Conservation (phyloP, 2,329 filamentous ascomycete genomes). For the Exophiala alcalophila region DNA sequence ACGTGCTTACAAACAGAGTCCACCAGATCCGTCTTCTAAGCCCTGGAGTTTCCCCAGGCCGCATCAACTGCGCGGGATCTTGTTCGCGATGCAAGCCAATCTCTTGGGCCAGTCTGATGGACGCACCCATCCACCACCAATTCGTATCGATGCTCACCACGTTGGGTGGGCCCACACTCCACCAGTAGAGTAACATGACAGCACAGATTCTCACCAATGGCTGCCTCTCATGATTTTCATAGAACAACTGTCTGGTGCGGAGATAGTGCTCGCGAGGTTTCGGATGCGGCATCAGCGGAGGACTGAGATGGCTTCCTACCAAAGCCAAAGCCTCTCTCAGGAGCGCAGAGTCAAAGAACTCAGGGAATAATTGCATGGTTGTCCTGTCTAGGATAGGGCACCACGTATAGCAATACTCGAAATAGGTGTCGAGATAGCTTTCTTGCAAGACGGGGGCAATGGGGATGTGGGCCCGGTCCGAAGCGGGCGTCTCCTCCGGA, state of each 20-base stretch:
- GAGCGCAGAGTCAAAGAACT: conserved; percentile 18
- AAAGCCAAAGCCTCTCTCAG: conserved; percentile 34
- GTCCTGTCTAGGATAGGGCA: conserved; percentile 41
- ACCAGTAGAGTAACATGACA: conserved; percentile 45
- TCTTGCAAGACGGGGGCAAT: conserved; percentile 36
- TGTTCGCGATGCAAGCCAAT: conserved; percentile 44
- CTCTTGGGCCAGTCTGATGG: conserved; percentile 46
- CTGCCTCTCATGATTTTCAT: conserved; percentile 41
- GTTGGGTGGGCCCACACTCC: conserved; percentile 42
- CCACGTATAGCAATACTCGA: conserved; percentile 45
- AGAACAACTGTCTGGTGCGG: conserved; percentile 40
- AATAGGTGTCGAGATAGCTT: conserved; percentile 45
- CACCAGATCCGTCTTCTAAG: conserved; percentile 43
- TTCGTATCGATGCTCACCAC: conserved; percentile 42
- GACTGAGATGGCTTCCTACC: conserved; percentile 8
- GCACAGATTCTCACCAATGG: conserved; percentile 38
- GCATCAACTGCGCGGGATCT: background rate
- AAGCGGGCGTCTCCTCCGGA: background rate
- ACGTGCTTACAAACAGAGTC: conserved; percentile 37
- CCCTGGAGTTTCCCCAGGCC: conserved; percentile 21
- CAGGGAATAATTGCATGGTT: background rate
- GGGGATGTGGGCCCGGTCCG: background rate
- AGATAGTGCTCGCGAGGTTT: conserved; percentile 36
- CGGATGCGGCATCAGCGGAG: conserved; percentile 5
- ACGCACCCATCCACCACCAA: conserved; percentile 45